Conservation (phyloP, 441 rosid genomes). For the Adansonia gregorii region DNA sequence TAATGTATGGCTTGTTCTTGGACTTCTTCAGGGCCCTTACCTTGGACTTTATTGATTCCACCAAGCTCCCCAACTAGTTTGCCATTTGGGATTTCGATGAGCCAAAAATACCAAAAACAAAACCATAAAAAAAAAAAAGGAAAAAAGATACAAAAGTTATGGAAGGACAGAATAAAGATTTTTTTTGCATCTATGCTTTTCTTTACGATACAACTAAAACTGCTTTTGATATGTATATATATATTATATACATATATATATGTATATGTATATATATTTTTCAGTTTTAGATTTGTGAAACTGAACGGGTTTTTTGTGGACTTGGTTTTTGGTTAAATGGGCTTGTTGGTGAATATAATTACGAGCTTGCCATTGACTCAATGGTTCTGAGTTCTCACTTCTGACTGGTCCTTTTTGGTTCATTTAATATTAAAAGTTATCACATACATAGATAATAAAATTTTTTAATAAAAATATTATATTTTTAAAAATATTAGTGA, state of each 20-base stretch:
- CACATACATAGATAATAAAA: too few species aligned
- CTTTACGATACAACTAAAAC: neutral
- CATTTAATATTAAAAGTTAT: neutral
- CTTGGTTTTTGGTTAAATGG: neutral
- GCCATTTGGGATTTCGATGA: conserved; percentile 47
- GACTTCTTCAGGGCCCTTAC: conserved; percentile 61
- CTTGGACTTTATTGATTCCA: conserved; percentile 88
- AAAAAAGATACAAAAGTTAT: neutral
- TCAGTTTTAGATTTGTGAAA: neutral
- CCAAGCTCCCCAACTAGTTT: conserved; percentile 64
- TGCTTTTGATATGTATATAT: neutral
- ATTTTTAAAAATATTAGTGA: too few species aligned
- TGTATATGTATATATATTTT: neutral
- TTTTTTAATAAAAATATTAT: too few species aligned
- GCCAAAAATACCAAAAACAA: neutral
- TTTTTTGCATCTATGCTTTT: conserved; percentile 3
- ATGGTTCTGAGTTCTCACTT: too few species aligned
- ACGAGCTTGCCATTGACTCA: conserved; percentile 38
- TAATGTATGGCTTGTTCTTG: conserved; percentile 70
- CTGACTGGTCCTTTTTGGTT: too few species aligned
- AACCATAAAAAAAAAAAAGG: neutral
- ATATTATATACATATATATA: too few species aligned
- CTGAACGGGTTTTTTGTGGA: conserved; percentile 35
- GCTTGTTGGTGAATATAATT: conserved; percentile 31
- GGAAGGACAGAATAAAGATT: neutral